Conservation (phyloP, 2,329 filamentous ascomycete genomes). For the Keithomyces neogunnii region DNA sequence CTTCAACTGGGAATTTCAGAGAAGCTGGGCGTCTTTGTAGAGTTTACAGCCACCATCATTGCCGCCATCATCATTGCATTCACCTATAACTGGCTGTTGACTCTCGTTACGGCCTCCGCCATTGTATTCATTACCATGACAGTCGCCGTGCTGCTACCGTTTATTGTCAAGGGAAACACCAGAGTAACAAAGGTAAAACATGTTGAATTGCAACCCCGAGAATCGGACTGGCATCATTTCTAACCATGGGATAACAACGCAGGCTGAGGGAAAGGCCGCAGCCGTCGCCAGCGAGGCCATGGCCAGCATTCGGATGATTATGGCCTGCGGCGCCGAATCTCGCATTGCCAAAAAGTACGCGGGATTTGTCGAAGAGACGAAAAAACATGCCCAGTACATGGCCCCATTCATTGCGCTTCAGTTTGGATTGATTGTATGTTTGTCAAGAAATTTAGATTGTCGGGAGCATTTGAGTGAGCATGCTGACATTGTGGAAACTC, state of each 20-base stretch:
- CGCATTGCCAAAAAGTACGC: constrained; percentile 45
- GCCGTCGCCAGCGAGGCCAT: constrained; percentile 55
- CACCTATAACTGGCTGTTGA: constrained; percentile 48
- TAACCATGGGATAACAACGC: not conserved
- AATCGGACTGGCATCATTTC: not conserved
- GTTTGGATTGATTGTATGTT: constrained; percentile 37
- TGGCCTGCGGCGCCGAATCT: constrained; percentile 52
- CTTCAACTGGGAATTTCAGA: constrained; percentile 59
- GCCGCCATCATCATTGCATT: constrained; percentile 48
- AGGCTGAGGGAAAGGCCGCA: constrained; percentile 47
- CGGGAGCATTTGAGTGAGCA: not conserved
- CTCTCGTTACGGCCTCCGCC: constrained; percentile 48
- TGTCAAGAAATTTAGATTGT: not conserved
- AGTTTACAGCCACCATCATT: constrained; percentile 44
- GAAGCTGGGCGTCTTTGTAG: constrained; percentile 50
- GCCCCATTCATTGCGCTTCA: constrained; percentile 44
- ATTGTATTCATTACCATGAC: constrained; percentile 47
- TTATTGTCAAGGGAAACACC: constrained; percentile 44
- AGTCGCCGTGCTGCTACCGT: constrained; percentile 40
- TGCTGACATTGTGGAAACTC: constrained; percentile 7
- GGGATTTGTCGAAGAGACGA: constrained; percentile 46
- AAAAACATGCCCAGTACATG: constrained; percentile 37
- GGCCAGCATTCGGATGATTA: constrained; percentile 51
- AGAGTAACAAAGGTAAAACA: constrained; percentile 30
- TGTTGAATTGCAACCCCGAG: not conserved